Base-by-base conservation (phyloP, 2,329 filamentous ascomycete genomes). In the Aspergillus brunneoviolaceus region DNA sequence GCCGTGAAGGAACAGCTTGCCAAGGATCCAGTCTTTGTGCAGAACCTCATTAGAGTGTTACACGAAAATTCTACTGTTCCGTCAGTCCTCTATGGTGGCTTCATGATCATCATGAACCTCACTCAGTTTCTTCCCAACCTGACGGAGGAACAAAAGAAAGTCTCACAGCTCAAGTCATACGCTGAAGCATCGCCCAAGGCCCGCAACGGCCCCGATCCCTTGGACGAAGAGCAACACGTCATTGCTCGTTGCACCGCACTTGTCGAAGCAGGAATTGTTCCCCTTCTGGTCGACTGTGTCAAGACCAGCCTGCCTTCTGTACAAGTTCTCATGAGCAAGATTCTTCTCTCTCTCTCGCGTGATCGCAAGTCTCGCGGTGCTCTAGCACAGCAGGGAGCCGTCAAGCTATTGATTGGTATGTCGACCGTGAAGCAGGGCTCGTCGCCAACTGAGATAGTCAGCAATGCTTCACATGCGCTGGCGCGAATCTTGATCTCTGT, bases 121-220 rank as follows among this genome's bases (percentile, higher is more conserved):
- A 96, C 92, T 14, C 83, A 85, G 31, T 98, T 96, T 72, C 84
- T 86, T 47, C 92, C 92, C 6, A 81, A 81, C 7, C 81, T 93
- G 47, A 89, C 91, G 0, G 94, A 97, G 64, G 95, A 99, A 75
- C 89, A 97, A 69, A 95, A 94, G 79, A 92, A 91, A 70, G 91
- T 99, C 79, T 85, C 85, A 5, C 91, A 99, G 73, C 84, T 99
- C 49, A 97, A 96, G 79, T 91, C 92, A 2, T 99, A 98, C 69
- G 95, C 95, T 14, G 91, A 96, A 71, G 90, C 92, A 0, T 87
- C 88, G 70, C 89, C 91, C 0, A 86, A 87, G 69, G 85, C 85
- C 62, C 72, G 84, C n/a, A 76, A 79, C 1, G 72, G 75, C 21
- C 73, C 81, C 0, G 86, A 93, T 70, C 85, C 86, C 7, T 80